Evolutionary conservation across 495 filamentous ascomycete genomes (phyloP).

Genomic region (Lophiostoma macrostomum): DNA sequence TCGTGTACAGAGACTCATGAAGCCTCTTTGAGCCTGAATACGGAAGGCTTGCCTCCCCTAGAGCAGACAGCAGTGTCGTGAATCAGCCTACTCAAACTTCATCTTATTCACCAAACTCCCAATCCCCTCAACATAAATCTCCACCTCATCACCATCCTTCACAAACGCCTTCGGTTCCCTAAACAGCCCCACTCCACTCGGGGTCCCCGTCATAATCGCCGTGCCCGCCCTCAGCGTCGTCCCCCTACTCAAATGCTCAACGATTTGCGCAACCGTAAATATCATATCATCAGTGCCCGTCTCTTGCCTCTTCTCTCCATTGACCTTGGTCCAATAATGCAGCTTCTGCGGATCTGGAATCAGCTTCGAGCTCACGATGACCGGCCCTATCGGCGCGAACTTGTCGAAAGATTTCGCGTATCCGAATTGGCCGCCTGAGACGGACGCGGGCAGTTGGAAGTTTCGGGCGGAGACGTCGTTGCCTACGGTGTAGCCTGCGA

Average conservation of each 20-base stretch:
- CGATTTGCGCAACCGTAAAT: constrained; percentile 33
- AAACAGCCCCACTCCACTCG: constrained; percentile 44
- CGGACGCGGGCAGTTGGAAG: constrained; percentile 42
- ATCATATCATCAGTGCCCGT: constrained; percentile 41
- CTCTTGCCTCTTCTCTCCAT: constrained; percentile 43
- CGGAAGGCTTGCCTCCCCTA: too few species aligned
- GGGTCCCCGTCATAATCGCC: constrained; percentile 46
- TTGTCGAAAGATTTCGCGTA: constrained; percentile 50
- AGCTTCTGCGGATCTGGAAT: constrained; percentile 35
- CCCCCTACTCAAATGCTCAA: constrained; percentile 39
- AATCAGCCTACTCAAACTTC: constrained; percentile 30
- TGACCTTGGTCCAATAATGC: constrained; percentile 40
- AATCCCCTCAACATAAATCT: constrained; percentile 38
- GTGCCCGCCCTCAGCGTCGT: constrained; percentile 41
- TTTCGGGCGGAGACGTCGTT: constrained; percentile 49
- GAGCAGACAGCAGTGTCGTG: too few species aligned
- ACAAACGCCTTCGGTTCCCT: constrained; percentile 38
- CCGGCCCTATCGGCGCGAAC: constrained; percentile 49
- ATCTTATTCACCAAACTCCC: constrained; percentile 41
- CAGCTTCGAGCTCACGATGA: constrained; percentile 35
- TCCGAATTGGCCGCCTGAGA: constrained; percentile 44
- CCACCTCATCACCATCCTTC: constrained; percentile 44
- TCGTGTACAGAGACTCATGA: too few species aligned
- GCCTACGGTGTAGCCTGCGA: constrained; percentile 49
- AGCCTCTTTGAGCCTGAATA: too few species aligned